phyloP scores from a whole-genome alignment of 257 asterid species.

The Solanum virginianum region DNA sequence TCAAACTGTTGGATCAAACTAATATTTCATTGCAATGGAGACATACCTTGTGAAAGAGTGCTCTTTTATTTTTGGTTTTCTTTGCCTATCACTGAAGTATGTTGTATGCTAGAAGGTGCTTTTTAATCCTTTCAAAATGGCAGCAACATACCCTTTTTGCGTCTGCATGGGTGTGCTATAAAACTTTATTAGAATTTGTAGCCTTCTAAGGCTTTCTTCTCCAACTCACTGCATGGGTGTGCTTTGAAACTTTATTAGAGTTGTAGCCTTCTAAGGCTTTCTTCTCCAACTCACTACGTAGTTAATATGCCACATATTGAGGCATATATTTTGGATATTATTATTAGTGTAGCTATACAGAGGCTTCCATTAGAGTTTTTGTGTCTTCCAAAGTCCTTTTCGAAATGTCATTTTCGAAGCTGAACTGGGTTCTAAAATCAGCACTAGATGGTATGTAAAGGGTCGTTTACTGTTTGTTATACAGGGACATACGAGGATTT shows the following conservation, averaged over 20 bases:
- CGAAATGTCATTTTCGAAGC: neutral
- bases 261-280: neutral
- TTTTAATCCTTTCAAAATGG: no score
- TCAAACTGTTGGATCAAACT: neutral
- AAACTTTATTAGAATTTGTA: neutral
- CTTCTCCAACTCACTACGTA: neutral
- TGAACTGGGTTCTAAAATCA: neutral
- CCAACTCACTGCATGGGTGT: neutral
- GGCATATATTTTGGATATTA: neutral
- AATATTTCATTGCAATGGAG: neutral
- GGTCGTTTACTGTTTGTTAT: no score
- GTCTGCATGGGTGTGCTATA: neutral
- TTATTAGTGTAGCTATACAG: neutral
- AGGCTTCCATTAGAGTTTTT: neutral
- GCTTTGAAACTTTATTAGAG: neutral
- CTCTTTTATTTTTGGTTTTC: neutral
- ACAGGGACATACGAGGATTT: neutral
- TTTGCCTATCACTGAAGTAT: neutral
- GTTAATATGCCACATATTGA: neutral
- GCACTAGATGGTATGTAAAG: neutral
- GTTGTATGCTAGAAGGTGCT: neutral
- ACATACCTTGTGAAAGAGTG: neutral
- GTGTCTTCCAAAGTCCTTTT: neutral
- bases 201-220: neutral
- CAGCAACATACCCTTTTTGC: no score